Evolutionary conservation across 768 basidiomycete genomes (phyloP), one percentile per base, ranked within the genome.

Genomic region (Scleroderma bovista): DNA sequence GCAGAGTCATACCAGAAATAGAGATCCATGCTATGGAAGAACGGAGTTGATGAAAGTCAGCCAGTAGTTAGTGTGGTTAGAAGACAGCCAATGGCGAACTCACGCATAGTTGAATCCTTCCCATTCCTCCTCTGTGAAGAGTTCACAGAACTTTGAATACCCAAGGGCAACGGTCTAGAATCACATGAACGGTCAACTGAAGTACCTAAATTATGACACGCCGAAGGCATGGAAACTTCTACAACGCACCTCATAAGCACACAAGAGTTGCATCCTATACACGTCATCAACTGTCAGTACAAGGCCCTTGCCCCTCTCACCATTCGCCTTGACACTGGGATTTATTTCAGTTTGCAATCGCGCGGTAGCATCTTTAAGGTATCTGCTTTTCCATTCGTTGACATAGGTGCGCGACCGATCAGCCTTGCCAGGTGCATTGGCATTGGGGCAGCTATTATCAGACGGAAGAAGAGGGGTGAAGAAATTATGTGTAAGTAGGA

Each of bases 61-160:
- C 15, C 5, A 34, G 48, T 2, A 36, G 9, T 9, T 29, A 29
- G 26, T 29, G 9, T 29, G 26, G 26, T 29, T 29, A 29, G 26
- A 29, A 29, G 26, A 29, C 26, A 37, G 44, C 3, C 6, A 10
- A 23, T 23, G 13, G 41, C 11, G 2, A 24, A 70, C 85, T 49
- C 56, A 89, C 80, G 86, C 76, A 54, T 96, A 95, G 63, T 90
- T 79, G 64, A 93, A 95, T 0, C 91, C 91, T 62, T 88, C 84
- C 93, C 93, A 97, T 67, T 96, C 93, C 39, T 89, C 83, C 58
- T 86, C 77, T 0, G 90, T 92, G 67, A 97, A 97, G 3, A 96
- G 72, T 48, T 84, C 82, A 55, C 93, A 97, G 69, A 94, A 97
- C 55, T 83, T 85, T 15, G 90, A 93, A 62, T 91, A 94, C 9